Evolutionary conservation across 2,329 filamentous ascomycete genomes (phyloP).

Genomic region (Thermomyces lanuginosus): DNA sequence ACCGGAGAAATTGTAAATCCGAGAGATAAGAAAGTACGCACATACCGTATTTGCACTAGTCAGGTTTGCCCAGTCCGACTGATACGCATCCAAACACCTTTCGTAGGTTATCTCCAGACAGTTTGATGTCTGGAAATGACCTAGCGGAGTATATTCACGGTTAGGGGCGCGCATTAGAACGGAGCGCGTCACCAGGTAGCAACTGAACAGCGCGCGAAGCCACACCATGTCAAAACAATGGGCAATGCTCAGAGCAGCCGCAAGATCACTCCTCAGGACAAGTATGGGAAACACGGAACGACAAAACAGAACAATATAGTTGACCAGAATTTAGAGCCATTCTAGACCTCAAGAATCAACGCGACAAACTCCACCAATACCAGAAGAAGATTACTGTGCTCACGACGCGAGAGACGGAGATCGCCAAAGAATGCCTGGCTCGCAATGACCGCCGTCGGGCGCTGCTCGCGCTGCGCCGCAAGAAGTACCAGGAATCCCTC

Average conservation of each 20-base stretch:
- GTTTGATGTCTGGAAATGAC: no score
- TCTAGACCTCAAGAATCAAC: slow-evolving; percentile 92
- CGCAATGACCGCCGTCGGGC: slow-evolving; percentile 66
- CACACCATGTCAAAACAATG: slow-evolving; percentile 38
- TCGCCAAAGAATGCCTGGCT: slow-evolving; percentile 68
- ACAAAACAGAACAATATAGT: neutral
- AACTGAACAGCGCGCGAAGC: no score
- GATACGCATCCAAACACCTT: no score
- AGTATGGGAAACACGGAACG: no score
- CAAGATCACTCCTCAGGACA: slow-evolving; percentile 67
- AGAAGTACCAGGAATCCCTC: slow-evolving; percentile 91
- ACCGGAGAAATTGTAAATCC: no score
- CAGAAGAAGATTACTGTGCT: slow-evolving; percentile 77
- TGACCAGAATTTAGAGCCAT: slow-evolving; percentile 51
- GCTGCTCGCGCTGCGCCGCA: slow-evolving; percentile 72
- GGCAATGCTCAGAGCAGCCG: slow-evolving; percentile 47
- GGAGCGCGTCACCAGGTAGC: no score
- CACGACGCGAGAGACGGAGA: slow-evolving; percentile 71
- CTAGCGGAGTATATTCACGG: no score
- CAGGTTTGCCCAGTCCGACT: no score
- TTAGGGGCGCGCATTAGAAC: no score
- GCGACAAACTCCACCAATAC: slow-evolving; percentile 93
- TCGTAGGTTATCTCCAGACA: no score
- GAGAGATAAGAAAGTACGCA: no score
- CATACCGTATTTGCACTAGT: no score